phyloP scores from a whole-genome alignment of 441 rosid species.

The Aleurites moluccanus region DNA sequence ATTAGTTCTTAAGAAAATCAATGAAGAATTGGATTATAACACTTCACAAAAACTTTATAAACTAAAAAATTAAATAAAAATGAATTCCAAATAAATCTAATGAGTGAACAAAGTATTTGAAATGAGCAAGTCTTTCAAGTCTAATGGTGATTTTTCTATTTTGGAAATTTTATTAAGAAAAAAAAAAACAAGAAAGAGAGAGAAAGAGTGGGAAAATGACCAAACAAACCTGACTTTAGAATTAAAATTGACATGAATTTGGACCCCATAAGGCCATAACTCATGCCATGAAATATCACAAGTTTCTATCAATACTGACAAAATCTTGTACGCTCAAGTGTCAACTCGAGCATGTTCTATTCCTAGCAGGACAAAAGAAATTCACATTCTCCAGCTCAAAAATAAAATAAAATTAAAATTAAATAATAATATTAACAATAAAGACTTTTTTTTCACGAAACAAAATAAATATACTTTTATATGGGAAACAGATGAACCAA shows the following conservation, averaged over 20 bases:
- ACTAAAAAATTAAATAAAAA: too few species aligned
- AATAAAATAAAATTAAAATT: not conserved
- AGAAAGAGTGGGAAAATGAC: not conserved
- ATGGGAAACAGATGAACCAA: not conserved
- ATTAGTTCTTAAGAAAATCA: not conserved
- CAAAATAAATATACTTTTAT: not conserved
- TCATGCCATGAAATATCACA: slow-evolving; percentile 14
- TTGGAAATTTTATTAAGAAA: too few species aligned
- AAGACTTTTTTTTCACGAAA: not conserved
- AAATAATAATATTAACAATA: not conserved
- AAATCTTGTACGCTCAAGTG: not conserved
- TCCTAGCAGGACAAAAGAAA: slow-evolving; percentile 23
- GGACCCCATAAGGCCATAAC: slow-evolving; percentile 23
- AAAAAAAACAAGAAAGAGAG: slow-evolving; percentile 8
- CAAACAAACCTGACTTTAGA: slow-evolving; percentile 9
- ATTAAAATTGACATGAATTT: not conserved
- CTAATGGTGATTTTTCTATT: too few species aligned
- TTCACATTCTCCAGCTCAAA: slow-evolving; percentile 1
- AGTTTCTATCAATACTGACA: slow-evolving; percentile 17
- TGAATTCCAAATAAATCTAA: not conserved
- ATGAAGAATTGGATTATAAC: not conserved
- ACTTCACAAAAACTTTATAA: not conserved
- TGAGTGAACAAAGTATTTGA: slow-evolving; percentile 1
- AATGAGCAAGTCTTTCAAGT: slow-evolving; percentile 23
- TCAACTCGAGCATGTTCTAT: slow-evolving; percentile 17